phyloP scores from a whole-genome alignment of 164 flowering plant species.

The Magnolia kwangsiensis region DNA sequence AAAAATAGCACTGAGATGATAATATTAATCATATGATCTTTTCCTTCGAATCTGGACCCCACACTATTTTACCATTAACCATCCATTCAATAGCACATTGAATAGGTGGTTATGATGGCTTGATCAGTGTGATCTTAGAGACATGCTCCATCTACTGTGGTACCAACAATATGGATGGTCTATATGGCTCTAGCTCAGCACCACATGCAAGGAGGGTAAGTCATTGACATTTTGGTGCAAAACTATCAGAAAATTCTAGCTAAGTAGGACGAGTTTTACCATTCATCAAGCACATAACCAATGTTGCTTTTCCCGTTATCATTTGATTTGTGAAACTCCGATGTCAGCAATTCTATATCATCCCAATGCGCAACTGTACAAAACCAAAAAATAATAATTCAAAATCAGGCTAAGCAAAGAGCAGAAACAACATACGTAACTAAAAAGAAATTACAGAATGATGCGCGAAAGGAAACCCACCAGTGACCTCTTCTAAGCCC shows the following conservation, averaged over 20 bases:
- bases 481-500: constrained; percentile 41
- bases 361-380: constrained; percentile 77
- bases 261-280: constrained; percentile 41
- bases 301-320: constrained; percentile 29
- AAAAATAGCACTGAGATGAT: too few species aligned
- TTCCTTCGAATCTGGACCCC: too few species aligned
- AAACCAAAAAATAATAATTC: background rate
- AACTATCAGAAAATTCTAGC: background rate
- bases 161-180: background rate
- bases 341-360: constrained; percentile 34
- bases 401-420: background rate
- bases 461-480: constrained; percentile 26
- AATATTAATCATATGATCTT: too few species aligned
- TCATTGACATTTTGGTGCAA: too few species aligned
- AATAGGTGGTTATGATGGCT: background rate
- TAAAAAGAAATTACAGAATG: background rate
- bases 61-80: too few species aligned
- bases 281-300: constrained; percentile 81
- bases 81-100: too few species aligned
- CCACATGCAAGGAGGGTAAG: background rate
- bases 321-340: constrained; percentile 13
- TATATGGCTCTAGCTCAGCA: background rate
- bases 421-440: background rate
- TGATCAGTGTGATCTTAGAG: background rate
- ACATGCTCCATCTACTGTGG: background rate